phyloP scores from a whole-genome alignment of 768 basidiomycete species.

The Neoboletus subvelutipes region DNA sequence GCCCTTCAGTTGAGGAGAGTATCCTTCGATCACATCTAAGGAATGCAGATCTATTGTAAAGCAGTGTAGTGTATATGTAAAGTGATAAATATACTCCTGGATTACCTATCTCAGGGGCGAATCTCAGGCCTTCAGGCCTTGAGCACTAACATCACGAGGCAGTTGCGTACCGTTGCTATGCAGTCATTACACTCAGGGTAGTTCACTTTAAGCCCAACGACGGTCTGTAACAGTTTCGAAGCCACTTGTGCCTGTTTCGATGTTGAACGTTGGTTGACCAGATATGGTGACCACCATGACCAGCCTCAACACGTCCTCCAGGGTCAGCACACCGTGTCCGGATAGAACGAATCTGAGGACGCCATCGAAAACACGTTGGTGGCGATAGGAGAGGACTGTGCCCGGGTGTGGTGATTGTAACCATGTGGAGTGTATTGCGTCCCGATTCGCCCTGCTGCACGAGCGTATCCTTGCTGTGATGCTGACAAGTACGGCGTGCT shows the following conservation, averaged over 20 bases:
- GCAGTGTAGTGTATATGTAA: constrained; percentile 1
- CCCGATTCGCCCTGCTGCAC: constrained; percentile 48
- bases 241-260: neutral
- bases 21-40: constrained; percentile 71
- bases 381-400: constrained; percentile 18
- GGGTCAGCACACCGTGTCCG: constrained; percentile 52
- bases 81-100: neutral
- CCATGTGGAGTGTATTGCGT: constrained; percentile 49
- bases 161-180: neutral
- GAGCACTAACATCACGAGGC: constrained; percentile 2
- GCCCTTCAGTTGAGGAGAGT: constrained; percentile 59
- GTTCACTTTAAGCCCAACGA: neutral
- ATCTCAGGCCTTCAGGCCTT: neutral
- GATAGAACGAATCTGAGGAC: constrained; percentile 76
- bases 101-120: neutral
- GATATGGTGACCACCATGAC: neutral
- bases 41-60: constrained; percentile 66
- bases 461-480: constrained; percentile 26
- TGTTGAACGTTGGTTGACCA: no score
- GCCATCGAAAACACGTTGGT: constrained; percentile 58
- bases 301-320: constrained; percentile 9
- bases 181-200: neutral
- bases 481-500: constrained; percentile 36
- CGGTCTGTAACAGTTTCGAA: neutral
- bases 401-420: constrained; percentile 63